These are phyloP conservation scores for Epichloe brachyelytri DNA, from an alignment of 2,329 filamentous ascomycete species.

Conservation along the genomic window DNA sequence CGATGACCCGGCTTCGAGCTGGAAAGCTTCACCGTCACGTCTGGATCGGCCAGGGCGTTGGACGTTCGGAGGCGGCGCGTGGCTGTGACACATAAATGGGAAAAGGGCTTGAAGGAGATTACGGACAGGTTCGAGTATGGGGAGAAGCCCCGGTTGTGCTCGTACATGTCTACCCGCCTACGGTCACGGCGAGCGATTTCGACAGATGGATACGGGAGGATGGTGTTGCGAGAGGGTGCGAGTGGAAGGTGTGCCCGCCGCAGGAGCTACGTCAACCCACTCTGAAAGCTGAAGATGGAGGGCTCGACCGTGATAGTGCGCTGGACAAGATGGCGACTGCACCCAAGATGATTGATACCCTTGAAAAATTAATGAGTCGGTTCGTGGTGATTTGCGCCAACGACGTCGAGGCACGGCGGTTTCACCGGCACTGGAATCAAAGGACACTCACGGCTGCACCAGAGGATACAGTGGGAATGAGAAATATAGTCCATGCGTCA, in stretches of 20 bases:
- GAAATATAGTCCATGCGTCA: conserved; percentile 17
- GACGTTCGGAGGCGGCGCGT: conserved; percentile 11
- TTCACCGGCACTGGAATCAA: conserved; percentile 29
- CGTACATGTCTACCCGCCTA: conserved; percentile 17
- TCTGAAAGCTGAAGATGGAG: not conserved
- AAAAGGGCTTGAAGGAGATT: conserved; percentile 11
- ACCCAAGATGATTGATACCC: conserved; percentile 8
- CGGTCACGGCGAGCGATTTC: conserved; percentile 20
- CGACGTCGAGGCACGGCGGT: conserved; percentile 23
- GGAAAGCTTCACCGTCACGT: conserved; percentile 17
- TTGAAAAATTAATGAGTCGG: conserved; percentile 12
- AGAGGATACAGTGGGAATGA: conserved; percentile 3
- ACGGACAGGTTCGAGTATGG: conserved; percentile 11
- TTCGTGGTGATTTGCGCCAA: conserved; percentile 22
- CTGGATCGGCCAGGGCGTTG: conserved; percentile 12
- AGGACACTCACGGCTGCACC: conserved; percentile 14
- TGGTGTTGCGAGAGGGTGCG: conserved; percentile 20
- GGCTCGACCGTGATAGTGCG: conserved; percentile 6
- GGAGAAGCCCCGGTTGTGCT: conserved; percentile 18
- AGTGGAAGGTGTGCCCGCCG: conserved; percentile 13
- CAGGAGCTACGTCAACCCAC: conserved; percentile 5
- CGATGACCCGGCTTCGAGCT: conserved; percentile 11
- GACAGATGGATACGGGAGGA: conserved; percentile 28
- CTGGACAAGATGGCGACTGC: not conserved
- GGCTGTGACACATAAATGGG: conserved; percentile 13